These are phyloP conservation scores for Umbilicus rupestris DNA, from an alignment of 164 flowering plant species.

Conservation along the genomic window DNA sequence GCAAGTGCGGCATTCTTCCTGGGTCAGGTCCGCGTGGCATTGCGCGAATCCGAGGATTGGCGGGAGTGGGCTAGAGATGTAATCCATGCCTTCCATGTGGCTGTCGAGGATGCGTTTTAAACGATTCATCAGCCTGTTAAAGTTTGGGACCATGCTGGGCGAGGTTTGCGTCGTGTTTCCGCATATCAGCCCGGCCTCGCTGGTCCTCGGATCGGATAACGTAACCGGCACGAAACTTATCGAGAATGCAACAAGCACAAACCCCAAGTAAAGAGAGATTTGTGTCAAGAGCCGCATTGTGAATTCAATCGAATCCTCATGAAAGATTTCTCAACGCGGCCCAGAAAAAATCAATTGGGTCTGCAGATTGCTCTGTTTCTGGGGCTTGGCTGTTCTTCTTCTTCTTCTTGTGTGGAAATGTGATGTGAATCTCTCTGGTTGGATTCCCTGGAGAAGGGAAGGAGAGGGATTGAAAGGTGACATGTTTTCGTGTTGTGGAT, in stretches of 20 bases:
- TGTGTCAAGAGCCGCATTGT: neutral
- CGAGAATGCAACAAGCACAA: neutral
- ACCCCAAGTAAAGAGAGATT: neutral
- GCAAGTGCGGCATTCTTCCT: conserved; percentile 17
- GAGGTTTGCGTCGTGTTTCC: neutral
- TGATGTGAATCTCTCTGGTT: neutral
- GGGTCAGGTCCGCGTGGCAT: conserved; percentile 19
- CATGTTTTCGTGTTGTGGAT: neutral
- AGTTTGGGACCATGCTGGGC: conserved; percentile 8
- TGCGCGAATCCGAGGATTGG: conserved; percentile 15
- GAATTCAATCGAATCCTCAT: neutral
- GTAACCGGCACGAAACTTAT: neutral
- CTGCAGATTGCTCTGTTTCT: too few species aligned
- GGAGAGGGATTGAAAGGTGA: neutral
- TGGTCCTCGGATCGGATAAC: conserved; percentile 13
- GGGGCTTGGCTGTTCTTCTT: neutral
- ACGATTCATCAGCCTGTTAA: conserved; percentile 8
- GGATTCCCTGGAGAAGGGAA: conserved; percentile 1
- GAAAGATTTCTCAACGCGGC: neutral
- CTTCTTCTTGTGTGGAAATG: neutral
- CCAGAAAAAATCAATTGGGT: too few species aligned
- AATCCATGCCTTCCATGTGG: neutral
- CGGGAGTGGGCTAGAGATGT: neutral
- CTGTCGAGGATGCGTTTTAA: neutral
- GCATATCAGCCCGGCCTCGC: conserved; percentile 13